Conservation (phyloP, 768 basidiomycete genomes). For the Scleroderma citrinum region DNA sequence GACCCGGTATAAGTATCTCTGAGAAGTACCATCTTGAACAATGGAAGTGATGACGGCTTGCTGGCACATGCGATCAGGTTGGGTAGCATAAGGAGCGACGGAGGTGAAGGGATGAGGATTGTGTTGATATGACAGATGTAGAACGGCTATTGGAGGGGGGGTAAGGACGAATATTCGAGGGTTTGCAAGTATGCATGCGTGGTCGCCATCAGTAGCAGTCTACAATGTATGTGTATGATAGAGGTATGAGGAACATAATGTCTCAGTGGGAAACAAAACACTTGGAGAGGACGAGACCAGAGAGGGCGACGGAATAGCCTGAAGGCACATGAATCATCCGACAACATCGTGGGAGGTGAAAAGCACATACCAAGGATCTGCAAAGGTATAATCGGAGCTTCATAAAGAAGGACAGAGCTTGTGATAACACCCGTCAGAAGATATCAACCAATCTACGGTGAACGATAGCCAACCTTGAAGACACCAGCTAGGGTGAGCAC, state of each 20-base stretch:
- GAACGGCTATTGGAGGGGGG: too few species aligned
- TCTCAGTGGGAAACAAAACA: not conserved
- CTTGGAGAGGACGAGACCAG: slow-evolving; percentile 82
- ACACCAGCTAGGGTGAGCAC: slow-evolving; percentile 92
- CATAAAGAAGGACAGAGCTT: slow-evolving; percentile 85
- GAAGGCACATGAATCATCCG: slow-evolving; percentile 3
- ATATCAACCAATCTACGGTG: not conserved
- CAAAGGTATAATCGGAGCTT: slow-evolving; percentile 69
- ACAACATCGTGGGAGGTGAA: not conserved
- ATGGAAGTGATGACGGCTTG: not conserved
- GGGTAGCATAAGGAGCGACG: not conserved
- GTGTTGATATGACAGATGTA: too few species aligned
- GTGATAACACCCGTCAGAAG: slow-evolving; percentile 35
- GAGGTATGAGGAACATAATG: too few species aligned
- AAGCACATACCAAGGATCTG: slow-evolving; percentile 68
- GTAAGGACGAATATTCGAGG: too few species aligned
- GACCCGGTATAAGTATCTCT: too few species aligned
- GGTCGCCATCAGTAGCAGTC: too few species aligned
- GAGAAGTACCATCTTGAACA: not conserved
- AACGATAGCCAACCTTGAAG: slow-evolving; percentile 57
- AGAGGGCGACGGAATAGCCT: slow-evolving; percentile 87
- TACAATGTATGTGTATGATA: too few species aligned
- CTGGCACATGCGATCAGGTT: not conserved
- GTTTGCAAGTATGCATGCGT: too few species aligned
- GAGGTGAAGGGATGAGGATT: not conserved